These are phyloP conservation scores for Haplosporangium sp. DNA, from an alignment of 371 early-diverging fungal genomes.

Conservation along the genomic window DNA sequence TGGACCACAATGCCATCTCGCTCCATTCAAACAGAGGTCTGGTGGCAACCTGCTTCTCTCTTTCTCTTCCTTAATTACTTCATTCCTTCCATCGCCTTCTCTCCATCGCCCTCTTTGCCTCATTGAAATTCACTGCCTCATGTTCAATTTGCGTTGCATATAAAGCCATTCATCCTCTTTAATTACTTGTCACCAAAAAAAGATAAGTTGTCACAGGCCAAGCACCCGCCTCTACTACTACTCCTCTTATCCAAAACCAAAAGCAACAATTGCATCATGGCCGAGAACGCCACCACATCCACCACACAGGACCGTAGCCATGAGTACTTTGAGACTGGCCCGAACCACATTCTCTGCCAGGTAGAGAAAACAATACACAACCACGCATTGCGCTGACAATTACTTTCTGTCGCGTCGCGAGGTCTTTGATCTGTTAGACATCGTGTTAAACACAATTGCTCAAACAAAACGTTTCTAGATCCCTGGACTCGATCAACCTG, in stretches of 20 bases:
- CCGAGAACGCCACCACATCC: constrained; percentile 5
- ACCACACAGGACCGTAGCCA: not conserved
- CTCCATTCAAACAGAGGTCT: no score
- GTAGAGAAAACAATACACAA: constrained; percentile 2
- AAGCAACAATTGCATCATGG: not conserved
- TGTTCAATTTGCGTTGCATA: not conserved
- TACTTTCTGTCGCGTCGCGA: not conserved
- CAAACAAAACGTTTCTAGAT: constrained; percentile 10
- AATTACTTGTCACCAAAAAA: not conserved
- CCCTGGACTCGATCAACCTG: constrained; percentile 32
- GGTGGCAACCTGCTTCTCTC: no score
- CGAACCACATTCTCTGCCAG: constrained; percentile 39
- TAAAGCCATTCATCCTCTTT: constrained; percentile 1
- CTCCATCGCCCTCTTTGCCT: constrained; percentile 29
- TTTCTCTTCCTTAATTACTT: no score
- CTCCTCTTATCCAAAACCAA: no score
- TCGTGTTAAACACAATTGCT: not conserved
- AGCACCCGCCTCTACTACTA: not conserved
- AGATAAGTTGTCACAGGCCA: not conserved
- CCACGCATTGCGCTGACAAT: no score
- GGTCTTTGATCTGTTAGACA: no score
- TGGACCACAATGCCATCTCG: no score
- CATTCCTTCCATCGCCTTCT: constrained; percentile 34
- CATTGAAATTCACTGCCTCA: not conserved
- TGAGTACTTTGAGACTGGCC: constrained; percentile 48